Base-by-base conservation (phyloP, 805 yeast genomes). In the Ogataea angusta region DNA sequence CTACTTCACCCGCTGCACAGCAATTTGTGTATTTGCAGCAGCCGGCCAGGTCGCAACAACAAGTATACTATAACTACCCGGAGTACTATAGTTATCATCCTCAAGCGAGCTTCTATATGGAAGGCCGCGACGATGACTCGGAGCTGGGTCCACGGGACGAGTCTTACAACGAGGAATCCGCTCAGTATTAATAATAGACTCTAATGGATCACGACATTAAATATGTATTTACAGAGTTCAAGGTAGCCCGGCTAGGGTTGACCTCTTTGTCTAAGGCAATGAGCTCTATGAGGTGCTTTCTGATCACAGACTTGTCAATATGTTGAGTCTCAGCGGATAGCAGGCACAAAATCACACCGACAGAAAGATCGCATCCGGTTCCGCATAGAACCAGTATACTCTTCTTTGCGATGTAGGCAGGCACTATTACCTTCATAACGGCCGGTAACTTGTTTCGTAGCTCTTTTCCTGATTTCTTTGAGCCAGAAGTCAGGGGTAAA, bases 191-290 rank as follows among this genome's bases (percentile, higher is more conserved):
- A 21, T 14, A 29, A 13, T 30, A 25, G 34, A 34, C 24, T n/a
- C 9, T 17, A 29, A 40, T 34, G 34, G 21, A 36, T 36, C 29
- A 40, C 19, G 63, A 72, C 79, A 82, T 74, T 22, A 82, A 49
- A 45, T 48, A 76, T 2, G 78, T 60, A 47, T 86, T 83, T 2
- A 85, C 78, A 21, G 90, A 74, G 50, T 82, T 89, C 29, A 86
- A 64, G 0, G 95, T 83, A 9, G 86, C 80, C 36, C 96, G 67
- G 40, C 89, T 80, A 0, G 95, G 95, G 45, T 86, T 84, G 4
- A 75, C 76, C 29, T 71, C 75, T n/a, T 73, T 57, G 37, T 47
- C 47, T 6, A 64, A 57, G 3, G 70, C 62, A 13, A 73, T 66
- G 3, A 87, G 51, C 33, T 57, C 58, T 2, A 78, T 73, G 22